These are phyloP conservation scores for Metschnikowia noctiluminum DNA, from an alignment of 805 yeast species.

Conservation along the genomic window DNA sequence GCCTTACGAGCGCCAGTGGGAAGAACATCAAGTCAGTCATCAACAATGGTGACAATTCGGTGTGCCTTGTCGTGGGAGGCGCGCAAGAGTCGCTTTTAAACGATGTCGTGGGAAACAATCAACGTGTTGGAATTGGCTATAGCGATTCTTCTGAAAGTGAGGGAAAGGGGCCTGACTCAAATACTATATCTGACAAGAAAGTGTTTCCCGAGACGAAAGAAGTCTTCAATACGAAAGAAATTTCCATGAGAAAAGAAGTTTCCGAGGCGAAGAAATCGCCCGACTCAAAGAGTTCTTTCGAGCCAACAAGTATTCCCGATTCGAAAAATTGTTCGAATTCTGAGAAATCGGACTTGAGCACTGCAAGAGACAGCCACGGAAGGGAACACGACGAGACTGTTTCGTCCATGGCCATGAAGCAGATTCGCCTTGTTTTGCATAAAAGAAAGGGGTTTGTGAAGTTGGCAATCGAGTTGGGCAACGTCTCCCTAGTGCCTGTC, in stretches of 20 bases:
- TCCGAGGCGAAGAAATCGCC: too few species aligned
- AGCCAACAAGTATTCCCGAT: too few species aligned
- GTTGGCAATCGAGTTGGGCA: slow-evolving; percentile 76
- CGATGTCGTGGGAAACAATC: slow-evolving; percentile 32
- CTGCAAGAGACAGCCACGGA: too few species aligned
- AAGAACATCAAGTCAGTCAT: slow-evolving; percentile 66
- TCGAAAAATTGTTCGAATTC: not conserved
- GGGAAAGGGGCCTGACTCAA: slow-evolving; percentile 1
- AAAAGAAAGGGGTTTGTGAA: slow-evolving; percentile 87
- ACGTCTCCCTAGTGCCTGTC: slow-evolving; percentile 78
- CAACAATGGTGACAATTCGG: slow-evolving; percentile 60
- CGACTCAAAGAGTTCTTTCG: too few species aligned
- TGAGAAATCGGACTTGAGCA: not conserved
- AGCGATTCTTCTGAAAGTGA: slow-evolving; percentile 11
- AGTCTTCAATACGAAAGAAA: too few species aligned
- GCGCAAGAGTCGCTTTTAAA: slow-evolving; percentile 81
- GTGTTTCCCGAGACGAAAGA: not conserved
- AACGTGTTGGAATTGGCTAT: slow-evolving; percentile 37
- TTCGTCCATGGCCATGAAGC: slow-evolving; percentile 17
- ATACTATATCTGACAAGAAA: too few species aligned
- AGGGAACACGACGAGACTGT: not conserved
- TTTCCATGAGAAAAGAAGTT: too few species aligned
- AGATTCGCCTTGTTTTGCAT: slow-evolving; percentile 65
- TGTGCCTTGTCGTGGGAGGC: slow-evolving; percentile 92
- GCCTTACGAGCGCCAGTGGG: slow-evolving; percentile 80